Percentiles rank a stretch among this genome's conserved stretches.
Conservation (phyloP, 805 yeast species). For the Teunomyces gatunensis region DNA sequence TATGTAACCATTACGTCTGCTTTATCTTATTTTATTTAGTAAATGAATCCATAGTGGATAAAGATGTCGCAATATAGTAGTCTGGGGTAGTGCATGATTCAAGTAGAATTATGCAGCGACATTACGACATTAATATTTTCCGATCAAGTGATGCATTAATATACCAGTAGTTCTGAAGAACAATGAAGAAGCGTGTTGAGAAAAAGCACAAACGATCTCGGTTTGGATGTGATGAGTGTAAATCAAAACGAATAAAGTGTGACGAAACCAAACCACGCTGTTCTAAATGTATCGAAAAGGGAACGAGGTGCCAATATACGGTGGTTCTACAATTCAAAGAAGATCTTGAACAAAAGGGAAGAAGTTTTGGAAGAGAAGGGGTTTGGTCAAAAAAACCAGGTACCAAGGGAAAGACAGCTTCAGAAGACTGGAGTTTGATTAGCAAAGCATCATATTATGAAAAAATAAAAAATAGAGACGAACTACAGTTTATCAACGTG, state of each 20-base stretch:
- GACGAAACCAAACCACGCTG: constrained; percentile 28
- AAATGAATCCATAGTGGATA: too few relatives aligned
- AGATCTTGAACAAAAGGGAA: constrained; percentile 23
- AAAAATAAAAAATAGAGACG: constrained; percentile 10
- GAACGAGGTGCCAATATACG: constrained; percentile 18
- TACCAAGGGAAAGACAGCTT: background rate
- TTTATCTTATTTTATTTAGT: too few relatives aligned
- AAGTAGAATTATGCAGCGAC: background rate
- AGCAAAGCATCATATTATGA: constrained; percentile 14
- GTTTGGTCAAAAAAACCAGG: constrained; percentile 19
- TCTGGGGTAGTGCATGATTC: background rate
- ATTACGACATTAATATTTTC: background rate
- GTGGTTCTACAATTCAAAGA: constrained; percentile 23
- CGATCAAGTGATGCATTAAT: background rate
- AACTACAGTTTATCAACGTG: constrained; percentile 17
- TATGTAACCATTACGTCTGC: too few relatives aligned
- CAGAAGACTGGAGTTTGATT: constrained; percentile 12
- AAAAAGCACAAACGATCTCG: constrained; percentile 15
- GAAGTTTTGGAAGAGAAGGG: constrained; percentile 27
- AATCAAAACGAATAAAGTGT: constrained; percentile 21
- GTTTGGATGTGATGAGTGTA: constrained; percentile 24
- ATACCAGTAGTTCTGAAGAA: background rate
- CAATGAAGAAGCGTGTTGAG: background rate
- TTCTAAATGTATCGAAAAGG: constrained; percentile 15
- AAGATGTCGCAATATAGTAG: too few relatives aligned